Percentiles rank a stretch among this genome's conserved stretches.
Evolutionary conservation across 1,284 basidiomycete species (phyloP).

Genomic region (Tetrapyrgos nigripes): DNA sequence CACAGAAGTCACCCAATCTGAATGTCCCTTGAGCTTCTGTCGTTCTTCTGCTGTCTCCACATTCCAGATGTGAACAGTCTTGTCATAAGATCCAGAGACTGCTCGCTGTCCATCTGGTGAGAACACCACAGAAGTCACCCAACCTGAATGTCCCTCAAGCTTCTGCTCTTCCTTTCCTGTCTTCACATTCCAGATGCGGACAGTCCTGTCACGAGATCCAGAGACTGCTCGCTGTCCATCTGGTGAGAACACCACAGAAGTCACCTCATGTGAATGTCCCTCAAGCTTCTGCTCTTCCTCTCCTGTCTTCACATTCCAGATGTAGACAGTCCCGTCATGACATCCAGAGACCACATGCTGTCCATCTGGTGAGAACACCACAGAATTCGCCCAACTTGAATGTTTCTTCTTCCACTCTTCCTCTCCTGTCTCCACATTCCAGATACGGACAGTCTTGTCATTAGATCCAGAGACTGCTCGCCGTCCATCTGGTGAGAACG

Average conservation of each 20-base stretch:
- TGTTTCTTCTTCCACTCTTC: background rate
- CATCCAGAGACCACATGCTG: conserved; percentile 20
- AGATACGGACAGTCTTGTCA: conserved; percentile 20
- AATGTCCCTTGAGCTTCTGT: background rate
- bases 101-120: conserved; percentile 4
- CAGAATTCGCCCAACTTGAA: conserved; percentile 8
- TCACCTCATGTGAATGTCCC: conserved; percentile 13
- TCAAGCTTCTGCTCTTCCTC: background rate
- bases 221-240: conserved; percentile 22
- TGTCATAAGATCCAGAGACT: conserved; percentile 7
- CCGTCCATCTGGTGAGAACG: conserved; percentile 18
- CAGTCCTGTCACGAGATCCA: background rate
- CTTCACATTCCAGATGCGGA: conserved; percentile 2
- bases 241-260: conserved; percentile 19
- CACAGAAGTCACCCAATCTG: background rate
- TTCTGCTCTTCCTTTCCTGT: conserved; percentile 3
- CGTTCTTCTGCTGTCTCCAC: conserved; percentile 1
- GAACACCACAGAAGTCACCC: conserved; percentile 1
- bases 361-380: conserved; percentile 17
- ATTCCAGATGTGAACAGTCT: conserved; percentile 1
- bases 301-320: conserved; percentile 20
- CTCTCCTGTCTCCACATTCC: conserved; percentile 33
- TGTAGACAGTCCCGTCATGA: conserved; percentile 15
- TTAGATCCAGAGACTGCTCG: conserved; percentile 23
- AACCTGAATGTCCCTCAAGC: background rate